phyloP scores from a whole-genome alignment of 2,329 filamentous ascomycete species.

The Chaetothyriales sp. region DNA sequence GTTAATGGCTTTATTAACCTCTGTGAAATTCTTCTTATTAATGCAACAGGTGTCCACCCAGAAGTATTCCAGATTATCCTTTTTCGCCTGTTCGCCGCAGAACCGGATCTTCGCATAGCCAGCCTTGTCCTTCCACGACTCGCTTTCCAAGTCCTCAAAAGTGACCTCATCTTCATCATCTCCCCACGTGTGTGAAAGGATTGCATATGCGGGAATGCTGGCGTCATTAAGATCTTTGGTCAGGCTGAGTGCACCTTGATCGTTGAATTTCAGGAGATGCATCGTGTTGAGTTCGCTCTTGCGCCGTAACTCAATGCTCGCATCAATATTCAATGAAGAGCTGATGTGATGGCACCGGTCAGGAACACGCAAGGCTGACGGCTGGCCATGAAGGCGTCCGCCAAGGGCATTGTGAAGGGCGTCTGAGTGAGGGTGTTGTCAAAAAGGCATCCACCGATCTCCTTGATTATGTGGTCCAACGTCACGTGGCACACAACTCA shows the following conservation, averaged over 20 bases:
- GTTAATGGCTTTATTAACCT: conserved; percentile 3
- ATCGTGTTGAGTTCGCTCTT: conserved; percentile 1
- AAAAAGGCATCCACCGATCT: too few species aligned
- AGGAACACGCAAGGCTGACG: too few species aligned
- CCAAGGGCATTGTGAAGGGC: too few species aligned
- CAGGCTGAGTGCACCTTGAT: conserved; percentile 1
- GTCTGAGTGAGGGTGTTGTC: too few species aligned
- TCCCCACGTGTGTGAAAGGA: too few species aligned
- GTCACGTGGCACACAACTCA: too few species aligned
- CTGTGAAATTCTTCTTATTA: conserved; percentile 4
- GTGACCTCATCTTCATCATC: conserved; percentile 18
- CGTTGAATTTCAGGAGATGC: conserved; percentile 1
- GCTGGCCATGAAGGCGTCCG: too few species aligned
- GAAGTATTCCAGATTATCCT: conserved; percentile 4
- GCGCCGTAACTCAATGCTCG: too few species aligned
- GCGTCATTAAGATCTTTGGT: conserved; percentile 1
- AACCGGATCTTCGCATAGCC: conserved; percentile 7
- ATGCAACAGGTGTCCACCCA: conserved; percentile 11
- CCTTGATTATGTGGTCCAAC: too few species aligned
- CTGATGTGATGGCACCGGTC: too few species aligned
- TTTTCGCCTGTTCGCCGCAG: conserved; percentile 1
- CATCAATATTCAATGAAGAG: too few species aligned
- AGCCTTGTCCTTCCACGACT: conserved; percentile 3
- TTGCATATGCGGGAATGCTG: not conserved
- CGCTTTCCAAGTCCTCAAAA: conserved; percentile 20